Base-by-base conservation (phyloP, 805 yeast species). In the Monosporozyma solicola region DNA sequence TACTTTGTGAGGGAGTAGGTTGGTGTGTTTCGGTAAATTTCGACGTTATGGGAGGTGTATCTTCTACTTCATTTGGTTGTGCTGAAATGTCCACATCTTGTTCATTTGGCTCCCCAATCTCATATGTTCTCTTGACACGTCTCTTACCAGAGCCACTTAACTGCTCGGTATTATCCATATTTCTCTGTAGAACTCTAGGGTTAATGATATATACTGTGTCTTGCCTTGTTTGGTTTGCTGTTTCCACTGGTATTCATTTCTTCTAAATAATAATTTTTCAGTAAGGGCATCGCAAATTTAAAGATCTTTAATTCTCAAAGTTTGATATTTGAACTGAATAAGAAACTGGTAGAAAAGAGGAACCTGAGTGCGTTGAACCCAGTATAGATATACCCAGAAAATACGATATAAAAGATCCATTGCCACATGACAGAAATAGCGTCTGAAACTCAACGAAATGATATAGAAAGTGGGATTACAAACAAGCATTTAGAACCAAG, bases 81-180 rank as follows among this genome's bases (percentile, higher is more conserved):
- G 16, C 20, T 35, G 16, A 9, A 11, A 22, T 15, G 10, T 29
- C 47, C 13, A n/a, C 24, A 15, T 5, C 33, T 16, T 45, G n/a
- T n/a, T 29, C 35, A n/a, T 16, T 6, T 5, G 5, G 20, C 16
- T 32, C 41, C 5, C 5, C 41, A 10, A n/a, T 29, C 15, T 32
- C 41, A 11, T 22, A 15, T 9, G 35, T 27, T 25, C 49, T 41
- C 41, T 31, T 49, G 4, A 49, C 47, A 15, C 51, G 35, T 24
- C 51, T 41, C 47, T 49, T 49, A 22, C 47, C 51, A n/a, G 51
- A 16, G 10, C 51, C 51, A 13, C 32, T 29, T 31, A 49, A 15
- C n/a, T 35, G 39, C 3, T 8, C 15, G 9, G 2, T 35, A 9
- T 33, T 39, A 7, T 25, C 13, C 49, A 47, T 20, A 20, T 20